Conservation (phyloP, 2,329 filamentous ascomycete genomes). For the Cucurbitaria berberidis region DNA sequence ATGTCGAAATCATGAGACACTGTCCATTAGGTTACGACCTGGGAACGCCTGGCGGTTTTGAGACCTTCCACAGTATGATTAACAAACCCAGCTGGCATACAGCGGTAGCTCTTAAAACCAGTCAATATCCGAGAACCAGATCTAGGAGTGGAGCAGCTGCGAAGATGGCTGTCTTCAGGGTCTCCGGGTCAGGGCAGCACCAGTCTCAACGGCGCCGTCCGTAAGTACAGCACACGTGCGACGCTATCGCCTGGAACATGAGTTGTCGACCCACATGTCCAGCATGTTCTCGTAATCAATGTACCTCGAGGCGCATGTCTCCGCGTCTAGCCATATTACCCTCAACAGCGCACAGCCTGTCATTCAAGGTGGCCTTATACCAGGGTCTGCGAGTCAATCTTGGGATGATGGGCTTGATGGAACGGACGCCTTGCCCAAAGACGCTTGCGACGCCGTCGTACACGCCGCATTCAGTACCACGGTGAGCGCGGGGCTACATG, state of each 20-base stretch:
- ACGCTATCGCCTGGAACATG: background rate
- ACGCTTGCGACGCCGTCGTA: background rate
- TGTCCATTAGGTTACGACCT: background rate
- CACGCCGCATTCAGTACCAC: background rate
- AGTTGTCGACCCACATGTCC: background rate
- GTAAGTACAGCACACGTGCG: constrained; percentile 11
- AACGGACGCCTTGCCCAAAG: background rate
- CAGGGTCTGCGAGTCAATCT: background rate
- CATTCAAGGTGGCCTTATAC: background rate
- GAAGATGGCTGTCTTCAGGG: constrained; percentile 1
- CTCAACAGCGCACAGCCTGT: background rate
- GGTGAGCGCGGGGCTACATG: constrained; percentile 1
- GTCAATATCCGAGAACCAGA: background rate
- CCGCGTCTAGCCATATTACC: background rate
- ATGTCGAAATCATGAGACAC: background rate
- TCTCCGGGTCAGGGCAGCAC: background rate
- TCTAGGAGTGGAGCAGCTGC: background rate
- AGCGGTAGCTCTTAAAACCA: background rate
- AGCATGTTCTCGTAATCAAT: background rate
- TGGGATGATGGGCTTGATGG: background rate
- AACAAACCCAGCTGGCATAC: background rate
- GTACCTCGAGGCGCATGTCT: background rate
- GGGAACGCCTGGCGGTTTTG: background rate
- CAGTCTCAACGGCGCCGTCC: background rate
- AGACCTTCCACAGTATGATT: background rate